These are phyloP conservation scores for Roridomyces roridus DNA, from an alignment of 768 basidiomycete species.

Conservation along the genomic window DNA sequence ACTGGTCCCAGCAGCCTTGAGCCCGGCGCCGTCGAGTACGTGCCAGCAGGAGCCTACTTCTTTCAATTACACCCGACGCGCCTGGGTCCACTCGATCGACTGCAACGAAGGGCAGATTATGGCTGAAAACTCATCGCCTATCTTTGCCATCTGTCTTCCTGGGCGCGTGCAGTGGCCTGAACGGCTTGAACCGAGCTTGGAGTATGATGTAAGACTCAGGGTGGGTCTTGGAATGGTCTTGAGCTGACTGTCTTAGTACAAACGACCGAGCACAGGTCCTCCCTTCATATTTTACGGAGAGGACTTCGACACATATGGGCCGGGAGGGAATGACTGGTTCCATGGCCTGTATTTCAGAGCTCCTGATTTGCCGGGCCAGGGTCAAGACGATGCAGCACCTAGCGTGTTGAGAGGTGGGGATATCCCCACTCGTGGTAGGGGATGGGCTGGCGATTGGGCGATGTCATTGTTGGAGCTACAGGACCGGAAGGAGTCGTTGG, in stretches of 20 bases:
- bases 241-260: too few species aligned
- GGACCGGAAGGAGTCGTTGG: neutral
- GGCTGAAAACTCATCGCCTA: neutral
- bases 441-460: conserved; percentile 10
- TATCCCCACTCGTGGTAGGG: neutral
- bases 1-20: neutral
- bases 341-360: neutral
- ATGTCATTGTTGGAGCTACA: neutral
- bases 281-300: neutral
- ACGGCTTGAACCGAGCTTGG: neutral
- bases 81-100: neutral
- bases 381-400: neutral
- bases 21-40: conserved; percentile 1
- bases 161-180: conserved; percentile 4
- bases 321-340: neutral
- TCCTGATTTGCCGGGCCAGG: conserved; percentile 9
- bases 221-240: too few species aligned
- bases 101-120: neutral
- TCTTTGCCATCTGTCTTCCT: conserved; percentile 3
- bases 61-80: neutral
- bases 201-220: too few species aligned
- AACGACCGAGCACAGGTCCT: neutral
- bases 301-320: neutral
- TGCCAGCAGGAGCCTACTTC: neutral
- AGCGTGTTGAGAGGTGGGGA: neutral